Evolutionary conservation across 176 grass and related monocot genomes (phyloP), one percentile per base, ranked within the genome.

Genomic region (Pontederia crassipes): DNA sequence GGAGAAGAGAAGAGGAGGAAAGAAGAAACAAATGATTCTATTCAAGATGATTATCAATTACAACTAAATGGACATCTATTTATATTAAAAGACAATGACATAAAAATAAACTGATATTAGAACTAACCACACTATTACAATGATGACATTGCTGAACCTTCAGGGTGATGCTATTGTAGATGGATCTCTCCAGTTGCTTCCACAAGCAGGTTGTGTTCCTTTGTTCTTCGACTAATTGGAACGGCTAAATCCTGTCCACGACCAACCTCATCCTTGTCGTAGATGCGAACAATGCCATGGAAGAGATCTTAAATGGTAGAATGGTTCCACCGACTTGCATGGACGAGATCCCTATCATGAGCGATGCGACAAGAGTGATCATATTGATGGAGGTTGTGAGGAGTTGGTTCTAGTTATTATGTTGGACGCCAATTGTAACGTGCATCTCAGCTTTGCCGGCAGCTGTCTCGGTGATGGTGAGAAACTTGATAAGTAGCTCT

Each of bases 331-430:
- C 35, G 1, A 11, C 1, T 1, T 24, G 6, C 8, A 62, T 13
- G 9, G 81, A 75, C 2, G 81, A 70, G 12, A 89, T 55, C 45
- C 74, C 77, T 1, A 74, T 57, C 78, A 81, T 69, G 11, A 61
- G 8, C 20, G 81, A 78, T 1, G 74, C 86, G 1, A 74, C 8
- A 45, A 89, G 81, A 14, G 66, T 11, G 40, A 89, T 67, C 35
- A 74, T 69, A 66, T 89, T 89, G 78, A 68, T 70, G 48, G 86
- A 75, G 62, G 78, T 77, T 35, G 83, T 78, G 53, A 89, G 69
- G 47, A 84, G 86, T 66, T 81, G 86, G 74, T 89, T 89, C 86
- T 81, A 89, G 78, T 78, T 78, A 20, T 89, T 75, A 8, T 74
- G 15, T 74, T 84, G 86, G 17, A n/a, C 2, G 0, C 81, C 86